Evolutionary conservation across 257 asterid species (phyloP).

Genomic region (Capsicum baccatum): DNA sequence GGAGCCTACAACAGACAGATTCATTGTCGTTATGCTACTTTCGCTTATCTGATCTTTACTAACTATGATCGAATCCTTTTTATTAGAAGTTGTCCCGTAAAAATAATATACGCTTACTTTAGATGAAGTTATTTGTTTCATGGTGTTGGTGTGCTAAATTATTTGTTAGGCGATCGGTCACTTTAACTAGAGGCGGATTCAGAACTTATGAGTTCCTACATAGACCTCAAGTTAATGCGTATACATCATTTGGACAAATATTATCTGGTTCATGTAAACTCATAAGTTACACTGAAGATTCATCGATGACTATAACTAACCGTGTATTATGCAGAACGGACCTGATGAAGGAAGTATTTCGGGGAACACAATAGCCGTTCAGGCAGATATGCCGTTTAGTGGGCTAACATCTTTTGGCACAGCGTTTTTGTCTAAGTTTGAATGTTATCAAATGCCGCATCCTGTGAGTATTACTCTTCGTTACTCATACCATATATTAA

Average conservation of each 20-base stretch:
- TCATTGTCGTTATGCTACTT: conserved; percentile 92
- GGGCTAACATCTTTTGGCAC: conserved; percentile 82
- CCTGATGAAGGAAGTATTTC: conserved; percentile 96
- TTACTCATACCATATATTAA: not conserved
- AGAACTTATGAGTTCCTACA: not conserved
- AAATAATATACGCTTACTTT: not conserved
- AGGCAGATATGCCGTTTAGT: conserved; percentile 95
- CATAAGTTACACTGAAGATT: not conserved
- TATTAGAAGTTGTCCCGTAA: too few relatives aligned
- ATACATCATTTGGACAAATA: not conserved
- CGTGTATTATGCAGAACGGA: conserved; percentile 66
- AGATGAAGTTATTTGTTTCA: not conserved
- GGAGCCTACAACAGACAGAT: conserved; percentile 98
- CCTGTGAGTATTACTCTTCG: conserved; percentile 43
- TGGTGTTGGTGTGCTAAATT: too few relatives aligned
- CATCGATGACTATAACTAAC: not conserved
- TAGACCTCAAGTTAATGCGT: not conserved
- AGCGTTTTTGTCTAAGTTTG: conserved; percentile 56
- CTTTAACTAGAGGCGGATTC: not conserved
- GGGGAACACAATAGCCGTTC: conserved; percentile 94
- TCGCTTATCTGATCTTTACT: not conserved
- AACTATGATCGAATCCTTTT: too few relatives aligned
- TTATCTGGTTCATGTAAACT: not conserved
- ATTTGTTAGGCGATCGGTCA: not conserved
- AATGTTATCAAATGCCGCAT: conserved; percentile 64